A percentile compares a stretch with the other conserved stretches of the same genome.
These are phyloP conservation scores for Solanum acaule DNA, from an alignment of 257 asterid genomes.

Conservation along the genomic window DNA sequence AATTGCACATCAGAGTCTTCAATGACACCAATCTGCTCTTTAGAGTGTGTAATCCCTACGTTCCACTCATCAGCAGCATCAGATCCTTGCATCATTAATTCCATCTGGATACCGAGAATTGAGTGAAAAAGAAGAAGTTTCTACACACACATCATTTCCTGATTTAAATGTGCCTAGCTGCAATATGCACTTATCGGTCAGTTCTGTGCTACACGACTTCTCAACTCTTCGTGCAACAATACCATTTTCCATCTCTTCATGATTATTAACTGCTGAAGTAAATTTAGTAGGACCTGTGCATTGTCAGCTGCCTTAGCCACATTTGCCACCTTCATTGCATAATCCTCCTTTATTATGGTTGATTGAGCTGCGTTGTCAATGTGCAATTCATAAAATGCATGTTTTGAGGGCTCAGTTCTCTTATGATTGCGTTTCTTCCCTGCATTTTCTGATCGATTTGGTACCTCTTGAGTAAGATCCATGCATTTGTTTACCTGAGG, in stretches of 20 bases:
- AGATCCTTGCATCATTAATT: not conserved
- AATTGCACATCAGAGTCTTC: not conserved
- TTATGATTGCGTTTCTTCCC: not conserved
- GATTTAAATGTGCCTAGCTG: not conserved
- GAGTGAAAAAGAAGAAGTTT: not conserved
- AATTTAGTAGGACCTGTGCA: not conserved
- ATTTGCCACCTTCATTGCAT: not conserved
- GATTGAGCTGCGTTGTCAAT: not conserved
- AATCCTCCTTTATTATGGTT: not conserved
- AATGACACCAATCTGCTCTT: not conserved
- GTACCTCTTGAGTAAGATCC: conserved; percentile 12
- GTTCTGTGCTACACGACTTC: not conserved
- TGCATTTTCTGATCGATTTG: conserved; percentile 1
- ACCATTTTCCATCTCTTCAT: not conserved
- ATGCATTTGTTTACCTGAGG: not conserved
- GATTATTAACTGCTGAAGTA: not conserved
- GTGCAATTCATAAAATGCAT: not conserved
- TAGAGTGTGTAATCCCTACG: too few relatives aligned
- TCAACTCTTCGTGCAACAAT: not conserved
- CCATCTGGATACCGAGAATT: not conserved
- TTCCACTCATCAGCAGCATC: not conserved
- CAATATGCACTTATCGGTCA: not conserved
- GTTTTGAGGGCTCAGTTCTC: not conserved
- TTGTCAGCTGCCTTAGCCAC: not conserved
- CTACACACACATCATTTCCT: not conserved